Conservation (phyloP, 768 basidiomycete genomes). For the Sporobolomyces roseus region DNA sequence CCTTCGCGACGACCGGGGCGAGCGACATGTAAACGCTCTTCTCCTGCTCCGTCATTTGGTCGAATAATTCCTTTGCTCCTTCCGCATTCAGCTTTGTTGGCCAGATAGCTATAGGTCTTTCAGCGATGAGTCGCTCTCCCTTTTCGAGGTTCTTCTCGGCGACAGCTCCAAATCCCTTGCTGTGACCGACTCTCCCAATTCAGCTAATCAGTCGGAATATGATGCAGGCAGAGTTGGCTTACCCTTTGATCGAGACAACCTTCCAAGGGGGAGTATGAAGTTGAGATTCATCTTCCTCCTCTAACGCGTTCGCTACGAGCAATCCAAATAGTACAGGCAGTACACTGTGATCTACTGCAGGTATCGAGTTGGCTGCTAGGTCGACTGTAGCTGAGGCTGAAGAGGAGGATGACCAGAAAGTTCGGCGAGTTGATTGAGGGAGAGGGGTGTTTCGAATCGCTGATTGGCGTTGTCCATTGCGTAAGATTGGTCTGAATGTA, state of each 20-base stretch:
- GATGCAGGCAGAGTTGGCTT: not conserved
- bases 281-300: constrained; percentile 10
- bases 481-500: too few species aligned
- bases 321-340: constrained; percentile 27
- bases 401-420: constrained; percentile 9
- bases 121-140: constrained; percentile 24
- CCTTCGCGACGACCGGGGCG: not conserved
- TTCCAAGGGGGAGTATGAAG: constrained; percentile 30
- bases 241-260: not conserved
- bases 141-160: constrained; percentile 6
- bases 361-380: constrained; percentile 23
- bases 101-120: constrained; percentile 34
- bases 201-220: not conserved
- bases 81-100: constrained; percentile 1
- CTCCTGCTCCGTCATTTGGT: constrained; percentile 8
- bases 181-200: not conserved
- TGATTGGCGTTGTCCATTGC: too few species aligned
- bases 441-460: too few species aligned
- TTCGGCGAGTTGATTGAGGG: not conserved
- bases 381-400: not conserved
- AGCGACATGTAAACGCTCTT: constrained; percentile 27
- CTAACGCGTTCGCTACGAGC: constrained; percentile 21
- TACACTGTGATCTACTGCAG: not conserved
- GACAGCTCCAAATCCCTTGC: constrained; percentile 32
- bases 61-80: constrained; percentile 18